phyloP scores from a whole-genome alignment of 352 stramenopile species.

The Pythium pyrilobum region DNA sequence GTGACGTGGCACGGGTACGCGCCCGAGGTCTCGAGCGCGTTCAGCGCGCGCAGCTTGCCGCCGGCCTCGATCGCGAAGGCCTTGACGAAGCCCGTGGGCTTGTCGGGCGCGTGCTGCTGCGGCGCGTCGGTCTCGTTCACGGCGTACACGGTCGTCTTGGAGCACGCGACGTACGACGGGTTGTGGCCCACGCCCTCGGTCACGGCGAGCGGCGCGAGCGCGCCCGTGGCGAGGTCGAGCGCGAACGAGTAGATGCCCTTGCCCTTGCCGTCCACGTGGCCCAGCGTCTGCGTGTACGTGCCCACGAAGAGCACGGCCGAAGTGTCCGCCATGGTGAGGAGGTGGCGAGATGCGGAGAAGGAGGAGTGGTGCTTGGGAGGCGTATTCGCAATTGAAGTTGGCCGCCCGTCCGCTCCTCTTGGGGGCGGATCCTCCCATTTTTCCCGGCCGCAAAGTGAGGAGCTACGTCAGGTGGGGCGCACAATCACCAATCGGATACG shows the following conservation, averaged over 20 bases:
- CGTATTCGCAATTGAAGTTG: slow-evolving; percentile 13
- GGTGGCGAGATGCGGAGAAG: background rate
- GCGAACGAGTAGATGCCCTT: slow-evolving; percentile 66
- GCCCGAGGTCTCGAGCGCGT: slow-evolving; percentile 46
- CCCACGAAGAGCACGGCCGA: slow-evolving; percentile 64
- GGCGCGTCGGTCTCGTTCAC: slow-evolving; percentile 68
- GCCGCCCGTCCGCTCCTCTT: background rate
- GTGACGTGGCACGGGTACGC: slow-evolving; percentile 60
- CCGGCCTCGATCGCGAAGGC: slow-evolving; percentile 42
- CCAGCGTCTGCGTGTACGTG: slow-evolving; percentile 81
- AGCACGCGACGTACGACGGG: slow-evolving; percentile 53
- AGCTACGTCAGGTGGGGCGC: background rate
- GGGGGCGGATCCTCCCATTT: too few species aligned
- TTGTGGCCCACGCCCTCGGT: slow-evolving; percentile 59
- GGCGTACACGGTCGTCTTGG: slow-evolving; percentile 40
- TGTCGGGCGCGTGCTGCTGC: slow-evolving; percentile 16
- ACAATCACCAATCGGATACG: slow-evolving; percentile 1
- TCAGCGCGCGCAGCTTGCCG: slow-evolving; percentile 39
- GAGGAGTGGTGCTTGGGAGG: slow-evolving; percentile 1
- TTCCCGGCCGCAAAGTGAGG: too few species aligned
- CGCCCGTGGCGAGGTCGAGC: slow-evolving; percentile 45
- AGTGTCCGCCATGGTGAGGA: slow-evolving; percentile 14
- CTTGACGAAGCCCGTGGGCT: slow-evolving; percentile 51
- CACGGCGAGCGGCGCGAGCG: slow-evolving; percentile 36
- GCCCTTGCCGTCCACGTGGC: slow-evolving; percentile 71